These are phyloP conservation scores for Circinella umbellata DNA, from an alignment of 371 early-diverging fungal species.

Conservation along the genomic window DNA sequence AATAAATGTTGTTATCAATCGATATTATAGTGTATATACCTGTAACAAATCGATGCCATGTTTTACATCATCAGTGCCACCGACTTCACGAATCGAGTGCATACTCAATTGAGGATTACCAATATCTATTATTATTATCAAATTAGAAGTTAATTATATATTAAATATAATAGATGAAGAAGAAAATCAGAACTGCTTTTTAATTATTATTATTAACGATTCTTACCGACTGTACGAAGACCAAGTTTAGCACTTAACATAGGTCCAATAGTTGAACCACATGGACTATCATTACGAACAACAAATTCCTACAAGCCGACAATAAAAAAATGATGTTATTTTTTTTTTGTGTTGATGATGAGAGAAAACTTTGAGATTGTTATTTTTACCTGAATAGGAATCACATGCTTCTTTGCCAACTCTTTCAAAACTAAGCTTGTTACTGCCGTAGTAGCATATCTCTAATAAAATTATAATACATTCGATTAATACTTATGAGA, in stretches of 20 bases:
- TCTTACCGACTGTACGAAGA: slow-evolving; percentile 77
- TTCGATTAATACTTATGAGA: too few relatives aligned
- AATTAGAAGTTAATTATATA: too few relatives aligned
- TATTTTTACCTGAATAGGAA: slow-evolving; percentile 74
- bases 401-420: slow-evolving; percentile 72
- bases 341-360: too few relatives aligned
- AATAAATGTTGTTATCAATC: too few relatives aligned
- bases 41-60: slow-evolving; percentile 84
- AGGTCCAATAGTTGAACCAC: slow-evolving; percentile 90
- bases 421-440: slow-evolving; percentile 84
- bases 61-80: slow-evolving; percentile 88
- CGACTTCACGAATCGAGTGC: slow-evolving; percentile 97
- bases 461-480: slow-evolving; percentile 29
- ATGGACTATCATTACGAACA: slow-evolving; percentile 90
- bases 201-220: too few relatives aligned
- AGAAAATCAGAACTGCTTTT: not conserved
- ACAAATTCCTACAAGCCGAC: slow-evolving; percentile 79
- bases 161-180: not conserved
- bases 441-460: slow-evolving; percentile 93
- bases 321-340: not conserved
- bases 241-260: slow-evolving; percentile 94
- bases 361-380: too few relatives aligned
- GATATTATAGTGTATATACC: slow-evolving; percentile 33
- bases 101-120: slow-evolving; percentile 95
- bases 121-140: slow-evolving; percentile 64